phyloP scores from a whole-genome alignment of 208 protist species.

The Leishmania lainsoni region DNA sequence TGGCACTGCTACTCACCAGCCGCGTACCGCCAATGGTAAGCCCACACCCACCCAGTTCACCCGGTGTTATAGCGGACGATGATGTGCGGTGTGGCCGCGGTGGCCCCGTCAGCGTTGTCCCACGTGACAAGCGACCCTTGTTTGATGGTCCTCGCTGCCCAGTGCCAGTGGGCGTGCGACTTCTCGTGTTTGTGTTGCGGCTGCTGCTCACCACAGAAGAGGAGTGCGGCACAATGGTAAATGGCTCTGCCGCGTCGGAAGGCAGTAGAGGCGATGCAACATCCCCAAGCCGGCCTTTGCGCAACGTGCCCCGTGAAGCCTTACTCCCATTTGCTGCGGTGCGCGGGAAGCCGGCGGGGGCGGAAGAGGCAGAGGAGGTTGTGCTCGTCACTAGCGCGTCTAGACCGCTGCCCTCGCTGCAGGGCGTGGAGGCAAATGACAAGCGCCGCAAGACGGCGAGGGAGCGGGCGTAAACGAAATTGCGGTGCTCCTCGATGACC shows the following conservation, averaged over 20 bases:
- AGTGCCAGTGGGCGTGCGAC: conserved; percentile 8
- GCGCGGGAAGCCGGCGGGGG: conserved; percentile 38
- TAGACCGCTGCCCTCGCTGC: conserved; percentile 16
- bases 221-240: conserved; percentile 1
- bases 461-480: conserved; percentile 53
- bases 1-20: conserved; percentile 7
- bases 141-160: conserved; percentile 2
- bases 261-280: background rate
- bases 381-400: conserved; percentile 26
- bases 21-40: conserved; percentile 26
- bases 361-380: conserved; percentile 38
- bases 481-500: conserved; percentile 48
- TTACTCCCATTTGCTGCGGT: conserved; percentile 41
- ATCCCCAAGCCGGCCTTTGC: conserved; percentile 40
- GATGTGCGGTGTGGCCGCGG: background rate
- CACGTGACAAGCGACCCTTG: conserved; percentile 25
- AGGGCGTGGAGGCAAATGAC: conserved; percentile 45
- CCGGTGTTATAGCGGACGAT: background rate
- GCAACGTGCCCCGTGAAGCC: conserved; percentile 35
- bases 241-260: background rate
- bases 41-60: background rate
- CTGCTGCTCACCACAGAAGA: conserved; percentile 6
- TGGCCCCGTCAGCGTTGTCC: conserved; percentile 12
- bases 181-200: conserved; percentile 3
- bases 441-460: conserved; percentile 38